phyloP scores from a whole-genome alignment of 257 asterid species.

The Solanum infundibuliforme region DNA sequence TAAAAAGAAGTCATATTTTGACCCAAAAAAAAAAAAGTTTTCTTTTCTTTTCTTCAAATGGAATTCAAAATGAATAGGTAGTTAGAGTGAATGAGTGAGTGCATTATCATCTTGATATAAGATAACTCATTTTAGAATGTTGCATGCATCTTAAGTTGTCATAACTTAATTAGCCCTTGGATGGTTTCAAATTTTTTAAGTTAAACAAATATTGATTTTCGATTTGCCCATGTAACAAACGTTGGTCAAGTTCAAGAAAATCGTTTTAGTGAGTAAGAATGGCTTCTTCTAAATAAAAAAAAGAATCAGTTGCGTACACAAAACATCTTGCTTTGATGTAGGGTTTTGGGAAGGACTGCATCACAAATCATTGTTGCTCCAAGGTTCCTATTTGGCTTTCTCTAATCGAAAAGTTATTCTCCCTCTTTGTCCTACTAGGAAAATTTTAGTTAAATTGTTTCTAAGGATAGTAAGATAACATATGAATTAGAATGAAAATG shows the following conservation, averaged over 20 bases:
- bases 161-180: neutral
- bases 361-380: neutral
- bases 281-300: neutral
- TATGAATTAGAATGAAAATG: too few relatives aligned
- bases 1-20: neutral
- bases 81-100: neutral
- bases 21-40: neutral
- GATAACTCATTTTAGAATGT: neutral
- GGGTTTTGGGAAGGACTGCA: neutral
- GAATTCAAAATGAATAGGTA: neutral
- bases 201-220: neutral
- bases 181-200: neutral
- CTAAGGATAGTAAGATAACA: too few relatives aligned
- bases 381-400: neutral
- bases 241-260: neutral
- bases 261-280: neutral
- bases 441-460: too few relatives aligned
- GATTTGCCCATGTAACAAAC: neutral
- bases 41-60: neutral
- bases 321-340: too few relatives aligned
- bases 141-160: neutral
- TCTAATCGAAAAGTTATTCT: neutral
- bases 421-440: too few relatives aligned
- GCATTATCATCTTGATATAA: neutral
- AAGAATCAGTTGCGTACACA: too few relatives aligned